Percentiles rank a stretch among this genome's conserved stretches.
Conservation (phyloP, 495 filamentous ascomycete species). For the Chaetomium tenue region DNA sequence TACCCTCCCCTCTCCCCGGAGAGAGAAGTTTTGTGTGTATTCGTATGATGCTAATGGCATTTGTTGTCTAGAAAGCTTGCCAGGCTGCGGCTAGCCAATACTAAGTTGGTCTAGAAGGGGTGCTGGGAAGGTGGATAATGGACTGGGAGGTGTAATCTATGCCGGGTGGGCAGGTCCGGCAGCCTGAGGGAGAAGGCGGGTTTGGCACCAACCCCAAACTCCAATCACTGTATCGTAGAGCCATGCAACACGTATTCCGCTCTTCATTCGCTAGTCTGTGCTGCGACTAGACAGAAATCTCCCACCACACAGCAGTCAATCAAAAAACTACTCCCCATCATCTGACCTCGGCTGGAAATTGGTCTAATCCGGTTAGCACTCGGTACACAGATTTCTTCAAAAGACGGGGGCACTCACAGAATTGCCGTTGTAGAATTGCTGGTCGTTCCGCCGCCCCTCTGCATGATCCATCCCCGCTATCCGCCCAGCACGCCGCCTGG, state of each 20-base stretch:
- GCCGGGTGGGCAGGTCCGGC: not conserved
- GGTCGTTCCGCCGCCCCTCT: slow-evolving; percentile 45
- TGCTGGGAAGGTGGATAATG: not conserved
- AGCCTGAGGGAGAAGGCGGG: not conserved
- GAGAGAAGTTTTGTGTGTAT: not conserved
- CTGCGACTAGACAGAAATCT: not conserved
- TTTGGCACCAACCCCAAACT: not conserved
- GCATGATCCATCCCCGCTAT: slow-evolving; percentile 32
- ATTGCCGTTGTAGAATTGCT: slow-evolving; percentile 86
- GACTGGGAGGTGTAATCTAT: slow-evolving; percentile 6
- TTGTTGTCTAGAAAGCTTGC: slow-evolving; percentile 71
- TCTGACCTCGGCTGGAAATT: slow-evolving; percentile 72
- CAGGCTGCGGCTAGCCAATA: slow-evolving; percentile 85
- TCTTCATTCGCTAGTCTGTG: not conserved
- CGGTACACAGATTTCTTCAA: not conserved
- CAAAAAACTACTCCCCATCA: slow-evolving; percentile 30
- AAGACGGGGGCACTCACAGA: slow-evolving; percentile 57
- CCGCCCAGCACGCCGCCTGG: slow-evolving; percentile 15
- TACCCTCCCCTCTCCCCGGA: no score
- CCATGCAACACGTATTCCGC: slow-evolving; percentile 7
- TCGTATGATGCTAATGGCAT: slow-evolving; percentile 19
- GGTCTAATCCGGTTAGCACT: slow-evolving; percentile 47
- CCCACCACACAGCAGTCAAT: slow-evolving; percentile 34
- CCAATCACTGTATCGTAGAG: slow-evolving; percentile 14
- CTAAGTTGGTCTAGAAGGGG: slow-evolving; percentile 48